Conservation (phyloP, 495 filamentous ascomycete genomes). For the Aspergillus avenaceus region DNA sequence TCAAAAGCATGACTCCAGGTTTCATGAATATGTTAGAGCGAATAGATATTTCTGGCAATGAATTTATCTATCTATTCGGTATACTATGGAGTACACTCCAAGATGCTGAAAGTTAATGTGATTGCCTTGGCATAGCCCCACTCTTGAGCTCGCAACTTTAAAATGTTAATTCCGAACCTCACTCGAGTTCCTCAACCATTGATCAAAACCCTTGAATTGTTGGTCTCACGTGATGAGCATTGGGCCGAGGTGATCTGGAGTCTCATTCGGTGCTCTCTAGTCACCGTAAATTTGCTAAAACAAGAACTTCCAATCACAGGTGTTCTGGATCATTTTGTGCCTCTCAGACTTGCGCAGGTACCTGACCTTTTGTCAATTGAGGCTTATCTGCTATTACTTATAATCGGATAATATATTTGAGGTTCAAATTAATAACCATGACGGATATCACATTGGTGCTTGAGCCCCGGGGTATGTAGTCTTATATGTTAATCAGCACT, state of each 20-base stretch:
- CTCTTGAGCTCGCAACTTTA: not conserved
- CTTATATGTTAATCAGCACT: no score
- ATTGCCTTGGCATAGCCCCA: not conserved
- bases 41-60: no score
- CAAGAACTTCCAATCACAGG: no score
- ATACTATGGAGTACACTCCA: no score
- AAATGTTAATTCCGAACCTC: not conserved
- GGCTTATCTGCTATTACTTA: not conserved
- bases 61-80: no score
- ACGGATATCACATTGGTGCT: conserved; percentile 33
- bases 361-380: not conserved
- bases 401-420: not conserved
- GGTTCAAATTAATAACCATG: conserved; percentile 21
- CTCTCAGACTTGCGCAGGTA: no score
- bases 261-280: no score
- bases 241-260: conserved; percentile 1
- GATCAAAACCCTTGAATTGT: not conserved
- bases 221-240: not conserved
- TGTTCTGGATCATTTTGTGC: no score
- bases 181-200: not conserved
- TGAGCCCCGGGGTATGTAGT: conserved; percentile 37
- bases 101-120: not conserved
- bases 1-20: no score
- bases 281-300: no score
- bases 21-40: no score